Evolutionary conservation across 352 stramenopile species (phyloP).

Genomic region (Globisporangium iwayamae): DNA sequence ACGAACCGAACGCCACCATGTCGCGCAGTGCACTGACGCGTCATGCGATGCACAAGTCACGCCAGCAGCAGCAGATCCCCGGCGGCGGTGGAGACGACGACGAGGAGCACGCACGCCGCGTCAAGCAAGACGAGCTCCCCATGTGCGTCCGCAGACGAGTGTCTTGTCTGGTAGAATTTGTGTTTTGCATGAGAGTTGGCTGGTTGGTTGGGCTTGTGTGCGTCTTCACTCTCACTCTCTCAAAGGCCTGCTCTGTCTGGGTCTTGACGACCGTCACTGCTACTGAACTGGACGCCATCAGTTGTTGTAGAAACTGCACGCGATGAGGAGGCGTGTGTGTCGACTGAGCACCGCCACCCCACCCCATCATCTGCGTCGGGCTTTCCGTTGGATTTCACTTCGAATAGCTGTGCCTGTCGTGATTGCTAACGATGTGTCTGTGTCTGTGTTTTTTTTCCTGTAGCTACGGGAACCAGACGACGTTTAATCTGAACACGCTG

Average conservation of each 20-base stretch:
- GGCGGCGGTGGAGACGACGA: constrained; percentile 31
- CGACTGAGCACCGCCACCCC: not conserved
- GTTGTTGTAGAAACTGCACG: not conserved
- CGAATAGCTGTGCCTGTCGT: not conserved
- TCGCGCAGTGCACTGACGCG: constrained; percentile 73
- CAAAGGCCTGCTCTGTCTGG: not conserved
- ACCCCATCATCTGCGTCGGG: not conserved
- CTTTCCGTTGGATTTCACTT: constrained; percentile 5
- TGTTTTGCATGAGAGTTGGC: not conserved
- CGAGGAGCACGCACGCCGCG: constrained; percentile 37
- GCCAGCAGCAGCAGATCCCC: constrained; percentile 23
- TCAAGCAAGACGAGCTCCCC: constrained; percentile 77
- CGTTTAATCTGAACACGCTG: constrained; percentile 96
- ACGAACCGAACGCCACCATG: constrained; percentile 28
- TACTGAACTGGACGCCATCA: not conserved
- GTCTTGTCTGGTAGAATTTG: not conserved
- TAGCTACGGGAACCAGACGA: constrained; percentile 85
- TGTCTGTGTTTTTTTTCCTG: constrained; percentile 19
- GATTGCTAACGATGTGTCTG: not conserved
- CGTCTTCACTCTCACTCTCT: constrained; percentile 8
- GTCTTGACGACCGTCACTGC: not conserved
- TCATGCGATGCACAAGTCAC: constrained; percentile 57
- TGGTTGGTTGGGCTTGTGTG: constrained; percentile 4
- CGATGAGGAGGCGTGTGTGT: not conserved
- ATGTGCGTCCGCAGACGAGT: constrained; percentile 48